Percentiles rank a stretch among this genome's conserved stretches.
Conservation (phyloP, 1,284 basidiomycete species). For the Melampsora larici-populina region DNA sequence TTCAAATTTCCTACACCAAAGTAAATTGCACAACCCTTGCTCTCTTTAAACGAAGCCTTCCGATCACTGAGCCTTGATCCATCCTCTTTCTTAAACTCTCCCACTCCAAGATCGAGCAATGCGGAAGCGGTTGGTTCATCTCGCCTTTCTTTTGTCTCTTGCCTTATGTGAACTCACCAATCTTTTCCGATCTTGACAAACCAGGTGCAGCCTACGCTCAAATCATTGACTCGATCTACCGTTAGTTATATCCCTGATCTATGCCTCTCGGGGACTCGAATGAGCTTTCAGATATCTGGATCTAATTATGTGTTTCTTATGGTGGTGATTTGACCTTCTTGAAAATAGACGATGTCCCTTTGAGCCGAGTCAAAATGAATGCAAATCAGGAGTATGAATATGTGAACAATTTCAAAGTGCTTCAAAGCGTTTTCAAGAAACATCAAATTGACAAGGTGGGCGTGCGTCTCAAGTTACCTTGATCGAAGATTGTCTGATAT, state of each 20-base stretch:
- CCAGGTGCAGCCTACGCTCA: conserved; percentile 53
- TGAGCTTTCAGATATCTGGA: not conserved
- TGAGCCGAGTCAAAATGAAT: conserved; percentile 83
- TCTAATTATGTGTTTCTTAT: conserved; percentile 24
- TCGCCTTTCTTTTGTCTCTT: not conserved
- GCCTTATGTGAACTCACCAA: not conserved
- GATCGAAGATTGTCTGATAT: not conserved
- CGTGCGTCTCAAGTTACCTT: not conserved
- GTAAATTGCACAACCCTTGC: conserved; percentile 76
- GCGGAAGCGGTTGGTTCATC: conserved; percentile 25
- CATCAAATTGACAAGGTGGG: conserved; percentile 42
- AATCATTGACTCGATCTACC: conserved; percentile 86
- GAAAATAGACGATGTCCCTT: conserved; percentile 71
- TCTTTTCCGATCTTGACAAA: conserved; percentile 61
- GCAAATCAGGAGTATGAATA: conserved; percentile 91
- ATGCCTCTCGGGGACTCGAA: not conserved
- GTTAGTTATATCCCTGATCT: conserved; percentile 56
- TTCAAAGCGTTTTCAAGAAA: conserved; percentile 61
- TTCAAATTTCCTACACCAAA: conserved; percentile 86
- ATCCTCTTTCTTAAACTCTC: not conserved
- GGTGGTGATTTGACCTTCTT: not conserved
- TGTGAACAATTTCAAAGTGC: conserved; percentile 87
- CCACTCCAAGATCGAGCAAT: conserved; percentile 31
- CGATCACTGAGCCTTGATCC: conserved; percentile 8
- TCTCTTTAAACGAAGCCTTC: not conserved